phyloP scores from a whole-genome alignment of 495 filamentous ascomycete species.

The Oidiodendron maius region DNA sequence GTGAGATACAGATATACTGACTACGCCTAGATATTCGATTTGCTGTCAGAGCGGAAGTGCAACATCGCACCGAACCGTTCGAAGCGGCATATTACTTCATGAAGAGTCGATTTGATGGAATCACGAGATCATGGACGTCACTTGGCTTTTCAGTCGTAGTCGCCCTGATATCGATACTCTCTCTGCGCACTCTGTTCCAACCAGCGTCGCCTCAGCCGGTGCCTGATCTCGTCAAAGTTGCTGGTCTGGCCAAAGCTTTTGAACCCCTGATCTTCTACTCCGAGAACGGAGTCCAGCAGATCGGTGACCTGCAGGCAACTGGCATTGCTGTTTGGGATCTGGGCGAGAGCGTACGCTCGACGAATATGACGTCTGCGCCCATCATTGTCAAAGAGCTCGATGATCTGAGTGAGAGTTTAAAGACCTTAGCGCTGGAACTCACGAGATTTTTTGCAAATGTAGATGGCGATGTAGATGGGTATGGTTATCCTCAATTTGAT shows the following conservation, averaged over 20 bases:
- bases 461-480: conserved; percentile 82
- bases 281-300: conserved; percentile 77
- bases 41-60: conserved; percentile 76
- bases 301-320: conserved; percentile 80
- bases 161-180: conserved; percentile 49
- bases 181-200: conserved; percentile 60
- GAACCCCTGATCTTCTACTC: conserved; percentile 91
- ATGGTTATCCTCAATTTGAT: conserved; percentile 10
- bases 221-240: conserved; percentile 85
- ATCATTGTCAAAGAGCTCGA: conserved; percentile 82
- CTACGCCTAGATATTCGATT: conserved; percentile 70
- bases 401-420: conserved; percentile 73
- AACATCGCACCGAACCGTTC: conserved; percentile 79
- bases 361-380: conserved; percentile 82
- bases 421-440: conserved; percentile 71
- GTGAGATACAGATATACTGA: conserved; percentile 9
- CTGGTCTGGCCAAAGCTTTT: conserved; percentile 78
- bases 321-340: conserved; percentile 90
- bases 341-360: conserved; percentile 77
- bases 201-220: conserved; percentile 61
- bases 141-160: conserved; percentile 49
- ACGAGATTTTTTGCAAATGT: conserved; percentile 88
- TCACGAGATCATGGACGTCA: conserved; percentile 62
- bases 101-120: conserved; percentile 45
- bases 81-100: conserved; percentile 64